These are phyloP conservation scores for Elaeagnus macrophylla DNA, from an alignment of 306 rosid species.

Conservation along the genomic window DNA sequence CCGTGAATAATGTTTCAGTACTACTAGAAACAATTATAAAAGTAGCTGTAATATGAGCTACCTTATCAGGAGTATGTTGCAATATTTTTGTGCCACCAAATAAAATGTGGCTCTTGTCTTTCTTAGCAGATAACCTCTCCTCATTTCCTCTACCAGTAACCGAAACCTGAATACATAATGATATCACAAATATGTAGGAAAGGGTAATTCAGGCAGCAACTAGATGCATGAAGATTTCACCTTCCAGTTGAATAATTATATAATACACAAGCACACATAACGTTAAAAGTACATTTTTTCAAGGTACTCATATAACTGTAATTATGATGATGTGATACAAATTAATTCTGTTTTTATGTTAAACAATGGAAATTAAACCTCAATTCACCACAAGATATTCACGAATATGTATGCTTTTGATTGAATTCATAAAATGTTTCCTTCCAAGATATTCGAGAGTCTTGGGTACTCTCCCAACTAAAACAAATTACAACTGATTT, in stretches of 20 bases:
- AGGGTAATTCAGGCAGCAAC: background rate
- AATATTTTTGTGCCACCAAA: conserved; percentile 96
- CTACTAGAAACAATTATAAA: background rate
- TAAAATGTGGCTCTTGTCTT: conserved; percentile 82
- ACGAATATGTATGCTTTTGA: too few relatives aligned
- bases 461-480: too few relatives aligned
- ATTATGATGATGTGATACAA: background rate
- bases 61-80: conserved; percentile 98
- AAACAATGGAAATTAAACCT: too few relatives aligned
- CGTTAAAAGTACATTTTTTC: background rate
- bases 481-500: too few relatives aligned
- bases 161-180: conserved; percentile 51
- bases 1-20: conserved; percentile 15
- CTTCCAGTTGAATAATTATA: background rate
- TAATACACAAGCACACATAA: background rate
- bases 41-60: conserved; percentile 13
- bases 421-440: too few relatives aligned
- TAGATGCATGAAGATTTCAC: conserved; percentile 7
- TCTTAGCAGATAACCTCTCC: conserved; percentile 71
- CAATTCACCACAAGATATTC: too few relatives aligned
- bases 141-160: conserved; percentile 54
- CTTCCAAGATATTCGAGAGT: too few relatives aligned
- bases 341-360: too few relatives aligned
- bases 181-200: background rate
- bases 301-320: background rate